phyloP scores from a whole-genome alignment of 2,329 filamentous ascomycete species.

The Penicillium sp. region DNA sequence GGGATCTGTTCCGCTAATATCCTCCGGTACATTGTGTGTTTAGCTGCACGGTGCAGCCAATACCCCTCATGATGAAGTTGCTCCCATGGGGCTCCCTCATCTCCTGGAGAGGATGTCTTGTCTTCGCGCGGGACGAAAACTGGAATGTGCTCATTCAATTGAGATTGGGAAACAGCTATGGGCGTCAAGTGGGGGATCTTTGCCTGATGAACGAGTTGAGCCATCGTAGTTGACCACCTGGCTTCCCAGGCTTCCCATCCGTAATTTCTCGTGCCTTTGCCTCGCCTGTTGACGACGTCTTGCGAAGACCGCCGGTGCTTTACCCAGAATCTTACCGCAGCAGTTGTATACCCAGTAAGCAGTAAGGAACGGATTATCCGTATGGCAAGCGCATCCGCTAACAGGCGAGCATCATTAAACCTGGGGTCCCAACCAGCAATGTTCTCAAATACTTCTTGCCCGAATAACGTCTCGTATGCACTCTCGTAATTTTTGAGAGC shows the following conservation, averaged over 20 bases:
- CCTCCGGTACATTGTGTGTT: slow-evolving; percentile 57
- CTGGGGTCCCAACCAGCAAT: slow-evolving; percentile 88
- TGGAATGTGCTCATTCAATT: slow-evolving; percentile 33
- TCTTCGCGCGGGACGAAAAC: slow-evolving; percentile 55
- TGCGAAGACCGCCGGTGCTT: slow-evolving; percentile 74
- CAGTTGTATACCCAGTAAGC: slow-evolving; percentile 77
- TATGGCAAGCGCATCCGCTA: slow-evolving; percentile 81
- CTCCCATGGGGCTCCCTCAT: slow-evolving; percentile 62
- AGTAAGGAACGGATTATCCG: slow-evolving; percentile 82
- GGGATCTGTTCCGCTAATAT: slow-evolving; percentile 60
- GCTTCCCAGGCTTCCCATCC: slow-evolving; percentile 95
- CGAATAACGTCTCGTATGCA: slow-evolving; percentile 82
- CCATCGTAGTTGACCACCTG: slow-evolving; percentile 68
- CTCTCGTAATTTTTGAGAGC: slow-evolving; percentile 85
- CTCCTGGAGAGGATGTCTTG: slow-evolving; percentile 54
- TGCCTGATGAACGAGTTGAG: slow-evolving; percentile 61
- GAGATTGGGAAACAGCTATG: slow-evolving; percentile 31
- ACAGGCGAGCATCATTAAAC: slow-evolving; percentile 89
- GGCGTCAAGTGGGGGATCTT: slow-evolving; percentile 53
- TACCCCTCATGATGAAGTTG: slow-evolving; percentile 67
- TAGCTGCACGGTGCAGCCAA: slow-evolving; percentile 61
- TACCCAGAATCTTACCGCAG: slow-evolving; percentile 80
- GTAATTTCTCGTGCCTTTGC: slow-evolving; percentile 85
- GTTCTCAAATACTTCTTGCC: slow-evolving; percentile 81
- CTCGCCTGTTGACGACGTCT: slow-evolving; percentile 79